These are phyloP conservation scores for Exophiala calicioides DNA, from an alignment of 2,329 filamentous ascomycete species.

Conservation along the genomic window DNA sequence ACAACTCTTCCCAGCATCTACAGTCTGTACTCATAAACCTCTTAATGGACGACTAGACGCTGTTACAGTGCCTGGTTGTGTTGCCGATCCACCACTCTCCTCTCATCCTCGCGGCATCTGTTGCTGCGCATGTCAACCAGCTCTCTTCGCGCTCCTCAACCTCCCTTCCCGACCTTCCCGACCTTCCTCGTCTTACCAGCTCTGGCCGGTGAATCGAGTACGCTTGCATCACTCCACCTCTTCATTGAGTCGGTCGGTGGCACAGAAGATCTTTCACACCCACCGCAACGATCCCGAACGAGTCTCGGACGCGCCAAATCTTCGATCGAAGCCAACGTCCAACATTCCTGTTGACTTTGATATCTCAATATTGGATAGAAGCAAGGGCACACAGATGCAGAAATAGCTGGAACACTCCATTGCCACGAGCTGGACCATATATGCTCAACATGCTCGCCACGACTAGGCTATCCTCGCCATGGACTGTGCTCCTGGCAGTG, in stretches of 20 bases:
- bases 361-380: no score
- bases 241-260: conserved; percentile 9
- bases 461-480: neutral
- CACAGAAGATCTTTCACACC: neutral
- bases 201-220: no score
- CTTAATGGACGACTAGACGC: conserved; percentile 14
- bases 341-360: no score
- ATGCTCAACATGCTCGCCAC: conserved; percentile 15
- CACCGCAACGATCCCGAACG: neutral
- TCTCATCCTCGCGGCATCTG: conserved; percentile 2
- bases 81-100: conserved; percentile 1
- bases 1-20: conserved; percentile 8
- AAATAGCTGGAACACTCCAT: conserved; percentile 18
- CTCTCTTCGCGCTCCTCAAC: no score
- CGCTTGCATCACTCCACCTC: conserved; percentile 6
- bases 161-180: no score
- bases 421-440: conserved; percentile 7
- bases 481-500: conserved; percentile 6
- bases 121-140: no score
- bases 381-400: conserved; percentile 18
- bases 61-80: conserved; percentile 4
- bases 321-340: neutral
- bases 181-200: no score
- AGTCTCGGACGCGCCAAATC: conserved; percentile 1
- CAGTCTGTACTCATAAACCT: conserved; percentile 12